phyloP scores from a whole-genome alignment of 139 green algal species.

The Asterochloris sp. region DNA sequence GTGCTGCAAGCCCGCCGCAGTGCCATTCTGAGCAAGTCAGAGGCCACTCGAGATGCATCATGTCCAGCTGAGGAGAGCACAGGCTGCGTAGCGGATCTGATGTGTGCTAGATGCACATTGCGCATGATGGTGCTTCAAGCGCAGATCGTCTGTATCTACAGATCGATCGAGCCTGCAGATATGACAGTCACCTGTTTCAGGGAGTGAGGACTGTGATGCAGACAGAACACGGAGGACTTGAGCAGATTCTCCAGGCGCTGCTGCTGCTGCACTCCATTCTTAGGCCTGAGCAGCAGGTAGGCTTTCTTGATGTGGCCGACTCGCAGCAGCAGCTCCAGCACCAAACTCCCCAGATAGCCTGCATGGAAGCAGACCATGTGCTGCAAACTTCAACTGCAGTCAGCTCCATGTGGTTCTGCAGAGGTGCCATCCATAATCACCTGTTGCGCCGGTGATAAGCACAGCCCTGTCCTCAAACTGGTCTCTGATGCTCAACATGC shows the following conservation, averaged over 20 bases:
- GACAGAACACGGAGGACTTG: not conserved
- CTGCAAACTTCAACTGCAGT: not conserved
- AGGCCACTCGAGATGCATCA: no score
- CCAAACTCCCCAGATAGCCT: slow-evolving; percentile 11
- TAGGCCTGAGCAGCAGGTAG: slow-evolving; percentile 6
- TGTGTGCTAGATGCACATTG: no score
- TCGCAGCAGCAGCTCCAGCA: slow-evolving; percentile 12
- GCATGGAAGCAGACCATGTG: not conserved
- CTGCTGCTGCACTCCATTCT: slow-evolving; percentile 2
- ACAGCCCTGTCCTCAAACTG: slow-evolving; percentile 2
- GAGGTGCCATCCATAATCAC: not conserved
- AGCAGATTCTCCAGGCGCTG: slow-evolving; percentile 4
- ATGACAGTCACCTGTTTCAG: not conserved
- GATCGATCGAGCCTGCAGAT: not conserved
- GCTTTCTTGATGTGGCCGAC: slow-evolving; percentile 6
- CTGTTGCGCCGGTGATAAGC: slow-evolving; percentile 12
- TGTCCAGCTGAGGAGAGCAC: no score
- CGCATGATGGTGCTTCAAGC: no score
- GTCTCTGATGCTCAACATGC: no score
- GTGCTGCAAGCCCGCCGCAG: no score
- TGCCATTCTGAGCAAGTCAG: no score
- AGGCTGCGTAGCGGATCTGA: no score
- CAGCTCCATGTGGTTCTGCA: not conserved
- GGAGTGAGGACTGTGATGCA: slow-evolving; percentile 4
- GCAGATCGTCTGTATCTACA: no score